Evolutionary conservation across 768 basidiomycete species (phyloP).

Genomic region (Trametes cinnabarina): DNA sequence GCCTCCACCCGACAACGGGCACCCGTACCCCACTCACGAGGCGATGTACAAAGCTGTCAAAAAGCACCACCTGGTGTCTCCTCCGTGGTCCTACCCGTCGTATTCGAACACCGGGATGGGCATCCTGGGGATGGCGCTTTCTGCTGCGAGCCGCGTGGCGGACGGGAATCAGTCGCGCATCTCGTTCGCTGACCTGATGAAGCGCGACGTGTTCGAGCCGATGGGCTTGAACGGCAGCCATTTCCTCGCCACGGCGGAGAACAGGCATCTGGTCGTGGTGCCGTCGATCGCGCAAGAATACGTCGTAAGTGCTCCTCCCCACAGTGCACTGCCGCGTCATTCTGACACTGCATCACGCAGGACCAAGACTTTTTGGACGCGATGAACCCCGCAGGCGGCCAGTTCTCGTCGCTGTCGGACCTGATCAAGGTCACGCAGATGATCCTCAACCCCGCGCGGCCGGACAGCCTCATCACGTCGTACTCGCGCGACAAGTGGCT

Average conservation of each 20-base stretch:
- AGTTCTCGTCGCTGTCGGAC: slow-evolving; percentile 50
- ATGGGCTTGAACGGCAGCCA: slow-evolving; percentile 45
- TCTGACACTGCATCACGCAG: slow-evolving; percentile 18
- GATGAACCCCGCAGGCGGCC: slow-evolving; percentile 46
- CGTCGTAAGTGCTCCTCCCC: slow-evolving; percentile 30
- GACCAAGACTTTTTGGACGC: slow-evolving; percentile 40
- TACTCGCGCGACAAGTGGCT: slow-evolving; percentile 32
- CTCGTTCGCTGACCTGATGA: slow-evolving; percentile 41
- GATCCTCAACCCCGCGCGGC: slow-evolving; percentile 39
- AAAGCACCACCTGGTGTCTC: slow-evolving; percentile 38
- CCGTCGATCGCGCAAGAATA: slow-evolving; percentile 34
- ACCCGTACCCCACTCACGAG: slow-evolving; percentile 32
- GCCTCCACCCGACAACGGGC: slow-evolving; percentile 31
- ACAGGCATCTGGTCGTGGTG: slow-evolving; percentile 39
- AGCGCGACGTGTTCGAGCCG: slow-evolving; percentile 50
- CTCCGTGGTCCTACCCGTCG: slow-evolving; percentile 43
- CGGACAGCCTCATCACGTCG: slow-evolving; percentile 25
- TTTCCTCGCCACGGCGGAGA: slow-evolving; percentile 40
- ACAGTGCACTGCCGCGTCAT: too few relatives aligned
- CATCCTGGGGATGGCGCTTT: slow-evolving; percentile 36
- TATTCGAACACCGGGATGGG: slow-evolving; percentile 42
- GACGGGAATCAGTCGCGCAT: background rate
- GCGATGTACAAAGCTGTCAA: slow-evolving; percentile 37
- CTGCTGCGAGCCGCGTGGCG: slow-evolving; percentile 31
- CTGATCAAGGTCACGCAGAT: slow-evolving; percentile 42